Evolutionary conservation across 768 basidiomycete species (phyloP).

Genomic region (Trametes cinnabarina): DNA sequence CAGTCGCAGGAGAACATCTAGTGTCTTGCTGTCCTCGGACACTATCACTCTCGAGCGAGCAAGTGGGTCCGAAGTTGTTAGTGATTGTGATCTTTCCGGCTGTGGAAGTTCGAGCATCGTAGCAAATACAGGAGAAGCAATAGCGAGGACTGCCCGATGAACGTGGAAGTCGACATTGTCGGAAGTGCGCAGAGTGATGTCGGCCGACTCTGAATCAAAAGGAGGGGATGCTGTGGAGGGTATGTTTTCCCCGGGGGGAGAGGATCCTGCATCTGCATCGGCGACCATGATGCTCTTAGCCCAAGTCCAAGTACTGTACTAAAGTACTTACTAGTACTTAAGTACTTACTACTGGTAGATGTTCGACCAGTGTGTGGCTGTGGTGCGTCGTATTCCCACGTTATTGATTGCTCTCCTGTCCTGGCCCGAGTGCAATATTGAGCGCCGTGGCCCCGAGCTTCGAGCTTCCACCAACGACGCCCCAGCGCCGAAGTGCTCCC

Average conservation of each 20-base stretch:
- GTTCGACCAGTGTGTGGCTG: no score
- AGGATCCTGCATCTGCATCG: no score
- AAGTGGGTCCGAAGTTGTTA: constrained; percentile 1
- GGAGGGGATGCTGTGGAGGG: constrained; percentile 10
- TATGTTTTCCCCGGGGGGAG: no score
- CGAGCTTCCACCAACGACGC: no score
- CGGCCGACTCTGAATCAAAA: constrained; percentile 17
- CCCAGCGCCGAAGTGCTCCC: no score
- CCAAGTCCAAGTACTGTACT: no score
- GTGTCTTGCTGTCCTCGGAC: constrained; percentile 1
- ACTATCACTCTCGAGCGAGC: no score
- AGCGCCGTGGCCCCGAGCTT: background rate
- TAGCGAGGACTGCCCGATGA: constrained; percentile 4
- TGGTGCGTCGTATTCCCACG: background rate
- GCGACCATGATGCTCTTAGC: no score
- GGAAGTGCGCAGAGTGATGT: constrained; percentile 19
- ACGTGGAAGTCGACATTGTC: constrained; percentile 22
- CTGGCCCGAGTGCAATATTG: no score
- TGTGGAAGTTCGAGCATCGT: constrained; percentile 20
- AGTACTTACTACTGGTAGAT: no score
- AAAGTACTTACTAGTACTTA: no score
- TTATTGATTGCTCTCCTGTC: background rate
- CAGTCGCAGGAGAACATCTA: constrained; percentile 20
- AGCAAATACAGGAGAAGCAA: constrained; percentile 19
- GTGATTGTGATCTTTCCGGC: background rate